Evolutionary conservation across 345 rosid species (phyloP).

Genomic region (Raphanus raphanistrum): DNA sequence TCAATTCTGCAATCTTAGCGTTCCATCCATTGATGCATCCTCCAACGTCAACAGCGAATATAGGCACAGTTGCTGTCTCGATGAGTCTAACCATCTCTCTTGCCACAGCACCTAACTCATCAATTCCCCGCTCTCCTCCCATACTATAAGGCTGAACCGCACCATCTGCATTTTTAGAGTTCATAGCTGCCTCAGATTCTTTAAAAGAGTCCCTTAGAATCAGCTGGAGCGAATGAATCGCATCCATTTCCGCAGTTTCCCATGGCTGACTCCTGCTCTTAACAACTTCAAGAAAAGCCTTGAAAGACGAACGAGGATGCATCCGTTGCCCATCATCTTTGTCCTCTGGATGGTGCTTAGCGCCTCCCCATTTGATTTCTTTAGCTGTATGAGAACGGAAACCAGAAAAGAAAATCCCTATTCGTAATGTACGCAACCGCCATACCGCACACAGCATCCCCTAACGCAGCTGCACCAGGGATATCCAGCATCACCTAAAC

Average conservation of each 20-base stretch:
- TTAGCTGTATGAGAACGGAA: conserved; percentile 94
- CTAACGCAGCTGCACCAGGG: conserved; percentile 80
- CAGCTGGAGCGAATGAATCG: conserved; percentile 96
- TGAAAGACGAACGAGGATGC: conserved; percentile 97
- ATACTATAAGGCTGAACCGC: conserved; percentile 52
- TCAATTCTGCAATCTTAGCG: conserved; percentile 85
- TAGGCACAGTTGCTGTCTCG: conserved; percentile 96
- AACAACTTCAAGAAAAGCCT: conserved; percentile 97
- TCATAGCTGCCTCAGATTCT: conserved; percentile 64
- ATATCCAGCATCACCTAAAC: conserved; percentile 91
- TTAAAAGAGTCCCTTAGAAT: conserved; percentile 87
- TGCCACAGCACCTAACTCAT: conserved; percentile 94
- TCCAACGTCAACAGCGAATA: conserved; percentile 86
- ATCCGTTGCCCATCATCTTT: conserved; percentile 95
- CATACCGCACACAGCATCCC: conserved; percentile 98
- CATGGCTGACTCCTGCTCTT: conserved; percentile 91
- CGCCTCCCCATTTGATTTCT: conserved; percentile 99
- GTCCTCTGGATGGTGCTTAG: conserved; percentile 96
- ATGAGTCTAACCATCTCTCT: conserved; percentile 99
- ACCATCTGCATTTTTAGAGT: conserved; percentile 59
- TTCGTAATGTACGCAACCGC: conserved; percentile 91
- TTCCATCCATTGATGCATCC: conserved; percentile 97
- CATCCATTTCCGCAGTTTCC: conserved; percentile 99
- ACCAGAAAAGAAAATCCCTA: conserved; percentile 91
- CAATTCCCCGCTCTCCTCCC: conserved; percentile 67